These are phyloP conservation scores for Baorangia bicolor DNA, from an alignment of 768 basidiomycete genomes.

Conservation along the genomic window DNA sequence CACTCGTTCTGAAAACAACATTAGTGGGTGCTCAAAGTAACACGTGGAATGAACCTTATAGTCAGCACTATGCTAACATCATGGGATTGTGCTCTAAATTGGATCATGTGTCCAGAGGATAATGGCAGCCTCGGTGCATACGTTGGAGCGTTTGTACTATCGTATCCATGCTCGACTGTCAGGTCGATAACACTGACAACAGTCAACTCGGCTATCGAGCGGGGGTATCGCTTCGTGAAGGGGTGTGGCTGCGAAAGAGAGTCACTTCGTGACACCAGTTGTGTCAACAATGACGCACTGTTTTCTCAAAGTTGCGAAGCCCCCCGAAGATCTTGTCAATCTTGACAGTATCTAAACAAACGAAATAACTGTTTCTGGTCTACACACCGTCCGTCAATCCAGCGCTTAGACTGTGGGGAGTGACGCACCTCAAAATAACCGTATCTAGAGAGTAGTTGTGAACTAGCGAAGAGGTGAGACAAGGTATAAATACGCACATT, in stretches of 20 bases:
- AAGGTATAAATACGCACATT: slow-evolving; percentile 39
- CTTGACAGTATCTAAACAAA: slow-evolving; percentile 64
- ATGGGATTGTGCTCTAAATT: slow-evolving; percentile 55
- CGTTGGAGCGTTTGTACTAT: slow-evolving; percentile 68
- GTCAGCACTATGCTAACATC: slow-evolving; percentile 63
- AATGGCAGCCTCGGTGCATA: slow-evolving; percentile 62
- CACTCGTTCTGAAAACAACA: slow-evolving; percentile 61
- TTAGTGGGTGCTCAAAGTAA: neutral
- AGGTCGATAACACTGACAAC: slow-evolving; percentile 71
- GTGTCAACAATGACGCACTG: slow-evolving; percentile 21
- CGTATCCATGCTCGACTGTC: slow-evolving; percentile 62
- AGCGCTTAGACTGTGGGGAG: neutral
- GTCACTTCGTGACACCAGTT: neutral
- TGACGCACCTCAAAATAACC: slow-evolving; percentile 68
- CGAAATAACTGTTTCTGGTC: slow-evolving; percentile 83
- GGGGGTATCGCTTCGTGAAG: slow-evolving; percentile 50
- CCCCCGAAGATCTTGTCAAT: slow-evolving; percentile 68
- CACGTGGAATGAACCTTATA: slow-evolving; percentile 47
- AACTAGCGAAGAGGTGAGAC: neutral
- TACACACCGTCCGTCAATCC: slow-evolving; percentile 26
- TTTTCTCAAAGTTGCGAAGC: slow-evolving; percentile 57
- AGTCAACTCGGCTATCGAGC: slow-evolving; percentile 54
- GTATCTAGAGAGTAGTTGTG: slow-evolving; percentile 45
- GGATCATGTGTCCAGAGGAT: slow-evolving; percentile 85
- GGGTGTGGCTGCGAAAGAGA: slow-evolving; percentile 17